Evolutionary conservation across 108 stramenopile species (phyloP), one percentile per base, ranked within the genome.

Genomic region (Cyclotella atomus): DNA sequence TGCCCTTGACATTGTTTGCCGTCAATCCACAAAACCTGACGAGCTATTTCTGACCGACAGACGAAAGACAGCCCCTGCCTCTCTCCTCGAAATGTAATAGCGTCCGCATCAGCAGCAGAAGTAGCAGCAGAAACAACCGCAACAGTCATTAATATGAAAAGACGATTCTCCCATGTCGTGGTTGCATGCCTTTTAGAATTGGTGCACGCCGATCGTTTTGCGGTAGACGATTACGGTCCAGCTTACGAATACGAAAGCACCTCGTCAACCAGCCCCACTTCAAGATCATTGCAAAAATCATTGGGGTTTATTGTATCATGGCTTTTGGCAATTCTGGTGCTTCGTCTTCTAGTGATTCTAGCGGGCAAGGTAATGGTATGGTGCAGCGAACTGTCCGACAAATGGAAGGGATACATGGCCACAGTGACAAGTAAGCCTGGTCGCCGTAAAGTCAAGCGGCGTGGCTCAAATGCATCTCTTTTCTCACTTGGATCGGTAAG

Each of bases 401-500:
- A 59, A 32, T n/a, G 30, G 16, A 59, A 32, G 19, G 56, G 17
- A 14, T 17, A 34, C 2, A n/a, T n/a, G n/a, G n/a, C n/a, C n/a
- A n/a, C 33, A 59, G 30, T 32, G 16, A 19, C 29, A 59, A 14
- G 16, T 14, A 34, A n/a, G n/a, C 6, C 56, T 32, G 1, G 5
- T 19, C 56, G 15, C 29, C n/a, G 52, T 9, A 52, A 9, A 23
- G 52, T 23, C 1, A 52, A 52, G 52, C 52, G 32, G 33, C 0
- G 29, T 29, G 29, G 32, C 30, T 33, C 29, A 2, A 32, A 59
- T 33, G 15, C 30, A 14, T 59, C 56, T 8, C 15, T 33, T 59
- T 28, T 14, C 30, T 59, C 56, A 30, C 33, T 59, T 17, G 56
- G 56, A 29, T 59, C 56, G 56, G 56, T 59, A 59, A 10, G 56